A percentile compares a stretch with the other conserved stretches of the same genome.
These are phyloP conservation scores for Diaporthe amygdali DNA, from an alignment of 2,329 filamentous ascomycete species.

Conservation along the genomic window DNA sequence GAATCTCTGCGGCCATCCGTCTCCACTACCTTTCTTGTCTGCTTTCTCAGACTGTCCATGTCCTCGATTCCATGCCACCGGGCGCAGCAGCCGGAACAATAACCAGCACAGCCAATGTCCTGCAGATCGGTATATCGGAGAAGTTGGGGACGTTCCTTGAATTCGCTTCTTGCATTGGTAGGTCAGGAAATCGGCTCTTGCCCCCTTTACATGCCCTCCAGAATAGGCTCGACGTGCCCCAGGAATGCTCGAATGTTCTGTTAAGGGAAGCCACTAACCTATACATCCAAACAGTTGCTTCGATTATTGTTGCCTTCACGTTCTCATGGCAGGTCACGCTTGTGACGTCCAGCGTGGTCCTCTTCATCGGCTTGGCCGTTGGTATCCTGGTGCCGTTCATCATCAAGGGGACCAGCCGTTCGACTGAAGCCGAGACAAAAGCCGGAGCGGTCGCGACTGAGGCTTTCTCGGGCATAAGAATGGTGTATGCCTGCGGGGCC, in stretches of 20 bases:
- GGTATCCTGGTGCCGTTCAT: slow-evolving; percentile 59
- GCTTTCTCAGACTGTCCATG: slow-evolving; percentile 69
- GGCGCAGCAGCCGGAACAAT: slow-evolving; percentile 68
- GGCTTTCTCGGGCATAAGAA: slow-evolving; percentile 63
- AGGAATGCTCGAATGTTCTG: too few species aligned
- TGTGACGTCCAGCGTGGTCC: slow-evolving; percentile 59
- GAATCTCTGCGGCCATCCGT: slow-evolving; percentile 65
- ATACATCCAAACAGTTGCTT: slow-evolving; percentile 38
- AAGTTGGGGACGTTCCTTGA: slow-evolving; percentile 66
- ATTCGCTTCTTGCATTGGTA: slow-evolving; percentile 52
- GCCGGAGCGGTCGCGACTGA: slow-evolving; percentile 67
- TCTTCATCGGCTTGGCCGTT: slow-evolving; percentile 60
- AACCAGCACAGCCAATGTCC: slow-evolving; percentile 65
- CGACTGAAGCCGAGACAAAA: slow-evolving; percentile 58
- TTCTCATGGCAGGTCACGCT: slow-evolving; percentile 65
- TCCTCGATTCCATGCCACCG: slow-evolving; percentile 69
- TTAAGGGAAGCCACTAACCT: neutral
- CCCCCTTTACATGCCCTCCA: neutral
- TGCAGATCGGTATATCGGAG: slow-evolving; percentile 70
- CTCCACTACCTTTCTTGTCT: slow-evolving; percentile 68
- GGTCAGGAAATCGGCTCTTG: neutral
- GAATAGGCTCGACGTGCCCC: neutral
- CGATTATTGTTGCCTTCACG: slow-evolving; percentile 60
- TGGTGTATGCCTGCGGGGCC: slow-evolving; percentile 68
- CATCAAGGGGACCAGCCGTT: slow-evolving; percentile 53